Base-by-base conservation (phyloP, 1,284 basidiomycete genomes). In the Neolentinus lepideus region DNA sequence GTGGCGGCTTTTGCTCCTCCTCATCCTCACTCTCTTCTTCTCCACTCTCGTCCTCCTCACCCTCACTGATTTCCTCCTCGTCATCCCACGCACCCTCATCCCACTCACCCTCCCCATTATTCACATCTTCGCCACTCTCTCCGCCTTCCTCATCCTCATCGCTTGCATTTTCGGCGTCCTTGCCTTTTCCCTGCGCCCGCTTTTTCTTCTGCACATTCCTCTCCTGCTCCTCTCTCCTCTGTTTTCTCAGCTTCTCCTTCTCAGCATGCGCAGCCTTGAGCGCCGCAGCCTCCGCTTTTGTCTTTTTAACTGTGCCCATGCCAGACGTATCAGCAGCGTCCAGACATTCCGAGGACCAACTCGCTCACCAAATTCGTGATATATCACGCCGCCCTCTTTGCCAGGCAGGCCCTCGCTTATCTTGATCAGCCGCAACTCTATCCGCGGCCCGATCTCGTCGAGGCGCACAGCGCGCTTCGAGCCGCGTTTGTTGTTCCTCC, bases 361-460 rank as follows among this genome's bases (percentile, higher is more conserved):
- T 33, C 33, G 75, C 86, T 62, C 61, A 92, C 93, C 88, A 63
- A 94, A 90, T 71, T 92, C 88, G 69, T 98, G 95, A 74, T 89
- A 95, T 47, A 98, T 86, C 1, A 97, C 92, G 61, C 81, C 80
- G 2, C 93, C 90, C 67, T 94, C 91, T 67, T 83, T 90, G 9
- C 93, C 93, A 2, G 93, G 92, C 8, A 92, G 75, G n/a, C 95
- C 94, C 70, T 98, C 95, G 19, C 88, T 84, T 59, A 99, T 92
- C 77, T 99, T 99, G 66, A 98, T 84, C 60, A 99, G 76, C 62
- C 83, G 81, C 61, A 98, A 73, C 71, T 99, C 97, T 84, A 99
- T 88, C 63, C 97, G 78, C 26, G 97, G 97, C 0, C 97, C 97
- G 53, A 98, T 85, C 73, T 99, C 97, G 56, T 95, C 89, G 56